Base-by-base conservation (phyloP, 345 rosid species). In the Lumnitzera racemosa region DNA sequence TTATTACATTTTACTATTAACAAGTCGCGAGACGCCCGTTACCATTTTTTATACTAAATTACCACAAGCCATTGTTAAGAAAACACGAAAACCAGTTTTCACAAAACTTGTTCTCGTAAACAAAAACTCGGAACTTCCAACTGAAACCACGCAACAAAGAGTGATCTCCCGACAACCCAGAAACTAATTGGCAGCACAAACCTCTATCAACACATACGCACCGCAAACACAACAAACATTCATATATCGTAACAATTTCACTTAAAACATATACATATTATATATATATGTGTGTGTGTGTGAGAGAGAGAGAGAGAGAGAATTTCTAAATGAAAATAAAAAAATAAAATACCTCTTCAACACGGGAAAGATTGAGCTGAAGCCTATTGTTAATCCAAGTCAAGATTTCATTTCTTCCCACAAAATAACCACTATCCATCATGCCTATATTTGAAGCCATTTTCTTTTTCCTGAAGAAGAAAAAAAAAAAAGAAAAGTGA, bases 361-460 rank as follows among this genome's bases (percentile, higher is more conserved):
- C 70, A 41, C 97, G 90, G 63, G 95, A 67, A 71, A 92, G 97
- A 63, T 79, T 88, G 69, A 90, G 95, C 75, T 83, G 97, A 65
- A 94, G 97, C 51, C 90, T 69, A 65, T 79, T 83, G 72, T 90
- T 94, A 75, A 94, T 88, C 99, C 99, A 90, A 11, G 90, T 76
- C 61, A 94, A 72, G 56, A 94, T 73, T 86, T 94, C 99, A 69
- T 84, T 90, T 69, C 99, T 80, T 36, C 99, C 99, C 49, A 94
- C 99, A 56, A 94, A 94, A 76, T 94, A 94, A 4, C 96, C 99
- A 74, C 96, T 79, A 63, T 90, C 97, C 97, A 94, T 94, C 88
- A 88, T 94, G 43, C 99, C 99, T 47, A 94, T 90, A 70, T 81
- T 88, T 23, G 87, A 70, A 52, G 99, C 89, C 99, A 94, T 27